Conservation (phyloP, 371 early-diverging fungal genomes). For the Rhizopus delemar region DNA sequence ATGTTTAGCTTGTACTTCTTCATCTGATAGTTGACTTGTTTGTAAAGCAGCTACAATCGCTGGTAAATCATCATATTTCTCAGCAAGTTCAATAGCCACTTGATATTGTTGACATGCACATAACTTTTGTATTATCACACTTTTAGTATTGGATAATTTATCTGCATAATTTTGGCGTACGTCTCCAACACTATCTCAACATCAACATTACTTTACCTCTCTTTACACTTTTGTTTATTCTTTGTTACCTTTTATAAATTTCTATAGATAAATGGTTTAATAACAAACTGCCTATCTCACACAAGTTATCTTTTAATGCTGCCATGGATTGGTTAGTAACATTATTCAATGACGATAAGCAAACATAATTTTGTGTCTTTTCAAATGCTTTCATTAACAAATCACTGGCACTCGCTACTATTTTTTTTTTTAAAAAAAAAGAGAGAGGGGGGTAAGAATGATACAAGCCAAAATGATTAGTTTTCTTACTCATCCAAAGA, state of each 20-base stretch:
- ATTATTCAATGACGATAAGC: neutral
- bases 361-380: neutral
- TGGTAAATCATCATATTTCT: slow-evolving; percentile 2
- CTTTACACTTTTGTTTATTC: too few species aligned
- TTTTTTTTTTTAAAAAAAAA: neutral
- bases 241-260: neutral
- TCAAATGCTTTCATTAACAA: neutral
- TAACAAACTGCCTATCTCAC: neutral
- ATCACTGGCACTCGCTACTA: neutral
- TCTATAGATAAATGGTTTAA: neutral
- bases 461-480: too few species aligned
- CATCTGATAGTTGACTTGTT: neutral
- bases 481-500: slow-evolving; percentile 1
- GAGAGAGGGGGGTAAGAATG: neutral
- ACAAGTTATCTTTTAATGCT: neutral
- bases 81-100: slow-evolving; percentile 10
- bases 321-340: neutral
- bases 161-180: neutral
- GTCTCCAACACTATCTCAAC: neutral
- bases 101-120: neutral
- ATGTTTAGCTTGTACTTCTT: neutral
- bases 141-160: neutral
- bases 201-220: neutral
- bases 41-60: neutral
- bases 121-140: slow-evolving; percentile 2